These are phyloP conservation scores for Paracoccidioides lutzii DNA, from an alignment of 2,329 filamentous ascomycete species.

Conservation along the genomic window DNA sequence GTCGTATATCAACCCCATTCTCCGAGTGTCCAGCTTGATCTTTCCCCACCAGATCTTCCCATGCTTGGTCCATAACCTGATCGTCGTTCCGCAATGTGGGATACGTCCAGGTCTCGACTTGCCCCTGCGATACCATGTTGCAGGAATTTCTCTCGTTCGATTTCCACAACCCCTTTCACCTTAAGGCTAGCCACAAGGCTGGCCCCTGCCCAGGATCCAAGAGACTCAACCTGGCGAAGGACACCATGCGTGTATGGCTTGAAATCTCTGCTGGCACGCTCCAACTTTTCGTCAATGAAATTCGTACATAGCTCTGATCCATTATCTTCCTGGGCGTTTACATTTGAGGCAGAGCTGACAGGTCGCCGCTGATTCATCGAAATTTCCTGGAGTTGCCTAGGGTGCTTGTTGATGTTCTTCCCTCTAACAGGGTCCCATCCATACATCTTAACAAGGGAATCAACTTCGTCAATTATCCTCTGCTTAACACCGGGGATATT, in stretches of 20 bases:
- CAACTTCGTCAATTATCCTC: slow-evolving; percentile 64
- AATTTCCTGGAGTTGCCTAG: slow-evolving; percentile 29
- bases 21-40: slow-evolving; percentile 38
- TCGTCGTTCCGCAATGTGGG: slow-evolving; percentile 25
- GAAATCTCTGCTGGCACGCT: slow-evolving; percentile 24
- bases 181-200: slow-evolving; percentile 48
- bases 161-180: slow-evolving; percentile 48
- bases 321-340: slow-evolving; percentile 6
- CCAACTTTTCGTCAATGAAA: slow-evolving; percentile 32
- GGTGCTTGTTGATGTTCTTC: slow-evolving; percentile 44
- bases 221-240: slow-evolving; percentile 42
- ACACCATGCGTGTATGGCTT: slow-evolving; percentile 25
- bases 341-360: slow-evolving; percentile 11
- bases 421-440: slow-evolving; percentile 70
- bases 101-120: slow-evolving; percentile 29
- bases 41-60: slow-evolving; percentile 27
- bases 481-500: slow-evolving; percentile 66
- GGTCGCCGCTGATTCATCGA: slow-evolving; percentile 17
- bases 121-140: slow-evolving; percentile 36
- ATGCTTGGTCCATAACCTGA: slow-evolving; percentile 20
- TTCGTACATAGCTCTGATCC: slow-evolving; percentile 31
- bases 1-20: slow-evolving; percentile 25
- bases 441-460: slow-evolving; percentile 48
- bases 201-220: slow-evolving; percentile 53
- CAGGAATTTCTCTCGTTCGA: slow-evolving; percentile 52